Evolutionary conservation across 768 basidiomycete species (phyloP).

Genomic region (Calocybe indica): DNA sequence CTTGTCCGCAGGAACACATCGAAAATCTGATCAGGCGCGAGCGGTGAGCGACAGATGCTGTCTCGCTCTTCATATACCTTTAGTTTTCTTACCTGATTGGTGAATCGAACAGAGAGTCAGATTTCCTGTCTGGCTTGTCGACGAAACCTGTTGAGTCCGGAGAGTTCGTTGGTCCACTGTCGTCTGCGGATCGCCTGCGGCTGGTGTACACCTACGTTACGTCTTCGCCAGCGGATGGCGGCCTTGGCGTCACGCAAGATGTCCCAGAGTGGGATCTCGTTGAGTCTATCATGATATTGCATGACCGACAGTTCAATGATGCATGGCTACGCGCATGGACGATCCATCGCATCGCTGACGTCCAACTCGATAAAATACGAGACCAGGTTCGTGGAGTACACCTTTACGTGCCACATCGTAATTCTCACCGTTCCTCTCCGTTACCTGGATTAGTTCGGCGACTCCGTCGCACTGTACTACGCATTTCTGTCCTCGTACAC

Average conservation of each 20-base stretch:
- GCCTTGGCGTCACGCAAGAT: constrained; percentile 75
- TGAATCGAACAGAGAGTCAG: constrained; percentile 47
- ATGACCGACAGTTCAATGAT: constrained; percentile 78
- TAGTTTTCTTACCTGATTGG: background rate
- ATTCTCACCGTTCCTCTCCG: no score
- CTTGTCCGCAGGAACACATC: constrained; percentile 58
- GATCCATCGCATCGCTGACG: constrained; percentile 51
- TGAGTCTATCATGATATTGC: constrained; percentile 76
- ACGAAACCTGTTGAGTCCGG: constrained; percentile 41
- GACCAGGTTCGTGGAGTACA: constrained; percentile 48
- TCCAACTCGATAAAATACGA: constrained; percentile 63
- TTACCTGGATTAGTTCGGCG: constrained; percentile 53
- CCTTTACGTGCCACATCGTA: no score
- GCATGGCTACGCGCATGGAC: constrained; percentile 77
- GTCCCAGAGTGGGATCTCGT: constrained; percentile 74
- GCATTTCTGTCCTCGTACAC: constrained; percentile 85
- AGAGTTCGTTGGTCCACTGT: constrained; percentile 40
- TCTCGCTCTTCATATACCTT: background rate
- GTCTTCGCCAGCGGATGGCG: constrained; percentile 67
- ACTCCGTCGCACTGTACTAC: constrained; percentile 83
- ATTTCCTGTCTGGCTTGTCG: constrained; percentile 74
- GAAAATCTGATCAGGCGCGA: constrained; percentile 65
- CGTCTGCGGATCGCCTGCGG: constrained; percentile 76
- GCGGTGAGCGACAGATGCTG: constrained; percentile 41
- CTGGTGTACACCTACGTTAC: constrained; percentile 70